Conservation (phyloP, 208 protist genomes). For the Acanthamoeba triangularis region DNA sequence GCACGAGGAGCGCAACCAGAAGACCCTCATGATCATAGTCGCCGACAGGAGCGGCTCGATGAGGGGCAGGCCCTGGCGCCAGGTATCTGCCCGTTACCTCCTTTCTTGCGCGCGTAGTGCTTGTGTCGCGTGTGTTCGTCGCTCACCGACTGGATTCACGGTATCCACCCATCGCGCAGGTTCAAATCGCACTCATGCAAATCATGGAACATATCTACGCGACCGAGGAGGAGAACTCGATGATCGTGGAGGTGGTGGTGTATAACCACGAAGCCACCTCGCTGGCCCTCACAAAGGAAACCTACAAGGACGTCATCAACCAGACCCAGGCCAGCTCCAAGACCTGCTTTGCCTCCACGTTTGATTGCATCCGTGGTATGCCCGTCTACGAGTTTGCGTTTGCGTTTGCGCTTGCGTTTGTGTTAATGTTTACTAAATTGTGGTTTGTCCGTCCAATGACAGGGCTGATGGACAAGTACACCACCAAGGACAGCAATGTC, state of each 20-base stretch:
- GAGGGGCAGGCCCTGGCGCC: conserved; percentile 19
- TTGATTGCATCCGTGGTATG: conserved; percentile 35
- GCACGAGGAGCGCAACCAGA: conserved; percentile 58
- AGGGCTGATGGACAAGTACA: conserved; percentile 57
- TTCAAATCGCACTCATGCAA: conserved; percentile 37
- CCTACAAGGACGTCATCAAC: conserved; percentile 28
- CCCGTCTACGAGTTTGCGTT: neutral
- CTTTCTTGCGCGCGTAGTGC: neutral
- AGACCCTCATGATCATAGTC: conserved; percentile 63
- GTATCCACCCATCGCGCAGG: neutral
- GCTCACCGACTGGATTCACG: neutral
- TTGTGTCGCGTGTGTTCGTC: neutral
- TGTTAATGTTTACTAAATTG: neutral
- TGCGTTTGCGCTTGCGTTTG: too few species aligned
- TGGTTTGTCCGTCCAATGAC: neutral
- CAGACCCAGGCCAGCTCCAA: conserved; percentile 15
- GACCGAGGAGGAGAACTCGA: neutral
- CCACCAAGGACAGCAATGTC: neutral
- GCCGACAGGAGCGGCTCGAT: conserved; percentile 53
- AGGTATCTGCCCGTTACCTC: neutral
- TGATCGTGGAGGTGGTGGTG: conserved; percentile 48
- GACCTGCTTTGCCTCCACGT: conserved; percentile 59
- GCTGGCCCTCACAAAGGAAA: neutral
- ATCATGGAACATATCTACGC: conserved; percentile 61
- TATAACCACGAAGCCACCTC: conserved; percentile 37